Percentiles rank a stretch among this genome's conserved stretches.
Conservation (phyloP, 768 basidiomycete species). For the Scleroderma bovista region DNA sequence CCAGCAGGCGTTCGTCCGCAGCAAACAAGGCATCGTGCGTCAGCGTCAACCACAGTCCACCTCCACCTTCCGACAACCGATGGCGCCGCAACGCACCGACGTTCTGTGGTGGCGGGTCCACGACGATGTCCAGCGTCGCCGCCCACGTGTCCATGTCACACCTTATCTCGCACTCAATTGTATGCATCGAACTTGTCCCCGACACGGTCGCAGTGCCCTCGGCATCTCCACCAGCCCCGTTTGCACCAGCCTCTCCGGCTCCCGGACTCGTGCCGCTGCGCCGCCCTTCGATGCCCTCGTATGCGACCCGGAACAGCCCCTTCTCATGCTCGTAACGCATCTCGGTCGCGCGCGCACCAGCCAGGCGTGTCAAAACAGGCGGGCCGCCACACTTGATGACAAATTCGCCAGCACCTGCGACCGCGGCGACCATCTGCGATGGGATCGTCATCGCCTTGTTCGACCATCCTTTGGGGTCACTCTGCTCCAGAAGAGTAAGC, state of each 20-base stretch:
- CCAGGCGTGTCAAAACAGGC: constrained; percentile 80
- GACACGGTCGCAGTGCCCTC: constrained; percentile 7
- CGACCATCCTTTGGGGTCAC: constrained; percentile 95
- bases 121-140: constrained; percentile 74
- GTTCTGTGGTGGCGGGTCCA: constrained; percentile 86
- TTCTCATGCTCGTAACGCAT: constrained; percentile 87
- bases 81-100: constrained; percentile 84
- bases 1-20: constrained; percentile 68
- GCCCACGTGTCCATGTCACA: constrained; percentile 93
- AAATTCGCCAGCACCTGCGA: constrained; percentile 93
- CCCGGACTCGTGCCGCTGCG: constrained; percentile 22
- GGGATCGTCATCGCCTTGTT: constrained; percentile 87
- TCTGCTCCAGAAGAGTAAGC: constrained; percentile 91
- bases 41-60: constrained; percentile 91
- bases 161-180: constrained; percentile 84
- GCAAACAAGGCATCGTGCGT: constrained; percentile 79
- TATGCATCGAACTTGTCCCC: constrained; percentile 30
- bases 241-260: constrained; percentile 9
- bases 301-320: constrained; percentile 75
- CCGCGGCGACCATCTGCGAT: constrained; percentile 82
- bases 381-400: constrained; percentile 95
- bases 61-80: constrained; percentile 78
- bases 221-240: constrained; percentile 15
- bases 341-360: constrained; percentile 68
- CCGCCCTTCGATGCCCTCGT: constrained; percentile 59